Evolutionary conservation across 805 yeast genomes (phyloP), one percentile per base, ranked within the genome.

Genomic region (Saccharomycopsis selenospora): DNA sequence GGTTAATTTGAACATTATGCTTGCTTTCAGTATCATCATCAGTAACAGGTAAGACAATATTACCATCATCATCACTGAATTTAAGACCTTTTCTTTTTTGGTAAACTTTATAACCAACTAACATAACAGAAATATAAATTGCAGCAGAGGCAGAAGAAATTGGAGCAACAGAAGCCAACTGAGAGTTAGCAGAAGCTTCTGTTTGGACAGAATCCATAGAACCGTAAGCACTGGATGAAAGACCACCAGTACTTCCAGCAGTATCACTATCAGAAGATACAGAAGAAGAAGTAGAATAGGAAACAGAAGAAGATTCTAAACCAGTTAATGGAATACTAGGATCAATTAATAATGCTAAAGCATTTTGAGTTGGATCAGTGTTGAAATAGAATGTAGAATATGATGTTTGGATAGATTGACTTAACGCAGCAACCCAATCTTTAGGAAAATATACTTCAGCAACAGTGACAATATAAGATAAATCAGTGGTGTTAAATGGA

Each of bases 381-480:
- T 80, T 79, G 46, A 68, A 56, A 66, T 84, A 91, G 43, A 93
- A 62, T 22, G 57, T 50, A 2, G 95, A 85, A n/a, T 68, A 57
- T 0, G 71, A 55, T 49, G 53, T 49, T 36, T 46, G 50, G n/a
- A 52, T 38, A 25, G 53, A 41, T 18, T 50, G 24, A 23, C 49
- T 44, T 44, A 53, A 50, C 0, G 67, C 61, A 1, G 62, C 57
- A 14, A 85, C 73, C 26, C 73, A 65, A 10, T 64, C 62, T 8
- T 66, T 62, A 20, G 95, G 95, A 68, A 88, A 83, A 62, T 85
- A 88, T 48, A 87, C 83, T 62, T 84, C 84, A 4, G 97, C 98
- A 52, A 90, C 85, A 0, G 97, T 85, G 48, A 86, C 86, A 52
- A 88, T 75, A 64, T 87, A 91, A 43, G 69, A 70, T 44, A 70